Evolutionary conservation across 2,329 filamentous ascomycete genomes (phyloP), one percentile per base, ranked within the genome.

Genomic region (Aschersonia sp.): DNA sequence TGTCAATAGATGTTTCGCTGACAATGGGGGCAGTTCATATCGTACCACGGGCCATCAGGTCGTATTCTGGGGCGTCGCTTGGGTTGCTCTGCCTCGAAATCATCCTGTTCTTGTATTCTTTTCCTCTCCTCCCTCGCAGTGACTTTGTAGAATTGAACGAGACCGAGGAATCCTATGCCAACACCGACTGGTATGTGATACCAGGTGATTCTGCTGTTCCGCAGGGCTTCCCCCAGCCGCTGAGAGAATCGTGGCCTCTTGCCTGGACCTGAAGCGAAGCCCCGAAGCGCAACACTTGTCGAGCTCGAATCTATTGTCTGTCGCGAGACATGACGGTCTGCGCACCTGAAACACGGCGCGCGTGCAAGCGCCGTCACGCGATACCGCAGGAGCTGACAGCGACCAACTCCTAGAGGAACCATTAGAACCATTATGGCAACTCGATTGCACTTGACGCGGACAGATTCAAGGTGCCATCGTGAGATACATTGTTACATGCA

Each of bases 141-240:
- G 48, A 86, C 78, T 61, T 86, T 86, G 65, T 91, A 92, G 62
- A 94, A 82, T 58, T 95, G 89, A 46, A 89, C 74, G 46, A 85
- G 71, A 30, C 88, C 89, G 6, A 96, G 73, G 58, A 94, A 89
- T 49, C 78, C 86, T 58, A 95, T 82, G 51, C 89, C 89, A 29
- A 95, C 73, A 30, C 84, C 86, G 48, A 95, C 78, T 29, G 89
- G 89, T 55, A 96, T 94, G 44, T 85, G 86, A 65, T 89, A 87
- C 89, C 89, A 96, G 69, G 85, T 79, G 52, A 92, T 74, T 63
- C 72, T 77, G 53, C 68, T 71, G 54, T 71, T 72, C 52, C 65
- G 68, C 47, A 74, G 61, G 42, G 73, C 72, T 50, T 67, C 67
- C 30, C 72, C 66, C 48, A 78, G 65, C 31, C 72, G 70, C 45